These are phyloP conservation scores for Euphorbia pulcherrima DNA, from an alignment of 345 rosid species.

Conservation along the genomic window DNA sequence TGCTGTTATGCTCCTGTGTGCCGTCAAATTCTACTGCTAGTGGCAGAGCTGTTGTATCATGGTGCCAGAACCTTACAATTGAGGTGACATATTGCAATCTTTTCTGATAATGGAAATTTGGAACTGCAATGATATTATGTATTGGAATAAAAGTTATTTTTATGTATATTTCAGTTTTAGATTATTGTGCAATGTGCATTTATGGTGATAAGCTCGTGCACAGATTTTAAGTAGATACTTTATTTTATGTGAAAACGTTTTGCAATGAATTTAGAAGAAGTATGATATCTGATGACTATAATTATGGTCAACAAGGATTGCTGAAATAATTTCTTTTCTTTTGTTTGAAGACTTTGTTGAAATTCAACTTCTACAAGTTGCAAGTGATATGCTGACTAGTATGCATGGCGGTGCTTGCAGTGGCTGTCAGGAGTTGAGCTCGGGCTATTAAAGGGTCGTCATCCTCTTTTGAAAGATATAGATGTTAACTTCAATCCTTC, in stretches of 20 bases:
- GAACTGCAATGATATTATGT: not conserved
- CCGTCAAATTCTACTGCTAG: constrained; percentile 31
- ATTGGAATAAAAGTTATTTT: not conserved
- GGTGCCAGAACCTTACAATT: constrained; percentile 76
- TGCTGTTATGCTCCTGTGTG: constrained; percentile 61
- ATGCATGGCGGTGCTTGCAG: constrained; percentile 39
- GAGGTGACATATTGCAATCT: constrained; percentile 52
- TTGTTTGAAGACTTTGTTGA: constrained; percentile 10
- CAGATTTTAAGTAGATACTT: not conserved
- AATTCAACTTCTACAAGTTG: not conserved
- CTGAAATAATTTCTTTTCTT: constrained; percentile 12
- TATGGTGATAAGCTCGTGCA: not conserved
- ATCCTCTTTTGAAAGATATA: constrained; percentile 83
- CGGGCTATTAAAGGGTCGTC: constrained; percentile 94
- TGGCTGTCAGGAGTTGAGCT: constrained; percentile 94
- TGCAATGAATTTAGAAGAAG: not conserved
- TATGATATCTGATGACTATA: constrained; percentile 6
- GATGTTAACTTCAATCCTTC: constrained; percentile 72
- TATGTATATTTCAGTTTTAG: constrained; percentile 5
- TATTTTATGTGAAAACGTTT: not conserved
- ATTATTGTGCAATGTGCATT: not conserved
- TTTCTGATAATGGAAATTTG: constrained; percentile 7
- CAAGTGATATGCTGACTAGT: constrained; percentile 19
- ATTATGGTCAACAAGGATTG: not conserved
- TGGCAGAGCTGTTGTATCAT: constrained; percentile 47